Conservation (phyloP, 1,284 basidiomycete genomes). For the Fomitopsis schrenkii region DNA sequence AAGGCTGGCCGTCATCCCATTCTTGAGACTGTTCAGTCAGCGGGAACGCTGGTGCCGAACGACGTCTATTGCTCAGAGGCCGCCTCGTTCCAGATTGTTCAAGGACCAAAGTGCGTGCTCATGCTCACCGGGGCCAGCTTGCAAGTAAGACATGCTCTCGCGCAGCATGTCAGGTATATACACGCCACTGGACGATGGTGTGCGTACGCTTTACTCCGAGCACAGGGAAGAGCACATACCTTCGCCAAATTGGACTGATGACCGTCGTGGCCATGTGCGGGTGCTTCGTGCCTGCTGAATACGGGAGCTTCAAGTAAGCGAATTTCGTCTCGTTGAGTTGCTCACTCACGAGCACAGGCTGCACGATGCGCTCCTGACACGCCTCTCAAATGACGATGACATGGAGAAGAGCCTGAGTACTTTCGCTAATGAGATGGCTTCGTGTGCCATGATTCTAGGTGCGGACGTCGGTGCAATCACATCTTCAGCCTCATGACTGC, state of each 20-base stretch:
- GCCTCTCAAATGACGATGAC: constrained; percentile 91
- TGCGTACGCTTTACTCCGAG: neutral
- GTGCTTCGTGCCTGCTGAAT: constrained; percentile 88
- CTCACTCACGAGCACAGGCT: constrained; percentile 39
- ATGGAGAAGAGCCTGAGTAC: constrained; percentile 87
- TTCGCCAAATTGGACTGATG: constrained; percentile 83
- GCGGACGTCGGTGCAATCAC: neutral
- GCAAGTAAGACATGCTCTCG: constrained; percentile 74
- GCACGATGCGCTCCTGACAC: constrained; percentile 80
- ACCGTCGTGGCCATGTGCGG: constrained; percentile 86
- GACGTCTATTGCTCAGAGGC: constrained; percentile 83
- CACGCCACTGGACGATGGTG: neutral
- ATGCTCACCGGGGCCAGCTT: constrained; percentile 56
- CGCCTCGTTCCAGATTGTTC: constrained; percentile 84
- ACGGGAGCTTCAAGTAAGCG: constrained; percentile 74
- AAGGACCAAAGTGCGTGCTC: constrained; percentile 76
- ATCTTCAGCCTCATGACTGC: neutral
- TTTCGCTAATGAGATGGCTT: constrained; percentile 90
- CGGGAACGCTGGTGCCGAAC: constrained; percentile 75
- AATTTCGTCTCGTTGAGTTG: neutral
- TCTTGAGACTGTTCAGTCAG: constrained; percentile 68
- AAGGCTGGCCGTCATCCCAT: constrained; percentile 85
- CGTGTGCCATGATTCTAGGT: constrained; percentile 86
- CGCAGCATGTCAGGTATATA: constrained; percentile 76
- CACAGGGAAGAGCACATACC: constrained; percentile 86